phyloP scores from a whole-genome alignment of 345 rosid species.

The Eucalyptus pauciflora region DNA sequence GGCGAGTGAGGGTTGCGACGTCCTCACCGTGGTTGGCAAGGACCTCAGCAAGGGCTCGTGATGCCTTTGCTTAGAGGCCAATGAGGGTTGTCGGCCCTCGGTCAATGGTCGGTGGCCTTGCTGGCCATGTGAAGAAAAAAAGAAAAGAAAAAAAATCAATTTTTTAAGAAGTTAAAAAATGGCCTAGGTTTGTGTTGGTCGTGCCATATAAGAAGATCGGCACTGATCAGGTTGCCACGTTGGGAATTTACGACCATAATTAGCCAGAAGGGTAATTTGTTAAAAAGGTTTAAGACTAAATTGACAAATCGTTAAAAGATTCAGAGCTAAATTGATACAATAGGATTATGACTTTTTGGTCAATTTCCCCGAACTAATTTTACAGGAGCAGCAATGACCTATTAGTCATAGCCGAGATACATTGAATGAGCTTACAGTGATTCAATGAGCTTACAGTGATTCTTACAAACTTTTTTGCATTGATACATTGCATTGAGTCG shows the following conservation, averaged over 20 bases:
- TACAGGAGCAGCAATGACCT: not conserved
- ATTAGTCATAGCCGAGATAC: not conserved
- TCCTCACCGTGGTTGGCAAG: too few relatives aligned
- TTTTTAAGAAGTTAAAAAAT: not conserved
- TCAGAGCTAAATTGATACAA: too few relatives aligned
- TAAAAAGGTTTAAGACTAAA: not conserved
- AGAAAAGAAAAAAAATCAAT: too few relatives aligned
- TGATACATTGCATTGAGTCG: not conserved
- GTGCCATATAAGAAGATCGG: accelerated
- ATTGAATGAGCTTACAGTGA: not conserved
- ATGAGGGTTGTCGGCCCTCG: accelerated
- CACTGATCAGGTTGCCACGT: not conserved
- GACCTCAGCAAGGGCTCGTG: too few relatives aligned
- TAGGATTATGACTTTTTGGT: not conserved
- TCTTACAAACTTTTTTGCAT: not conserved
- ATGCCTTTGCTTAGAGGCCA: too few relatives aligned
- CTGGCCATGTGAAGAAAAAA: not conserved
- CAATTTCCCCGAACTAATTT: not conserved
- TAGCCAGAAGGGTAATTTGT: not conserved
- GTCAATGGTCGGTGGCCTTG: not conserved
- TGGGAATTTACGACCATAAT: too few relatives aligned
- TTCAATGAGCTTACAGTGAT: not conserved
- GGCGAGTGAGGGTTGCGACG: not conserved
- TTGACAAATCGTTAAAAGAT: too few relatives aligned
- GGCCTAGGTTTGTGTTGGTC: not conserved